These are phyloP conservation scores for Trametes versicolor DNA, from an alignment of 1,284 basidiomycete species.

Conservation along the genomic window DNA sequence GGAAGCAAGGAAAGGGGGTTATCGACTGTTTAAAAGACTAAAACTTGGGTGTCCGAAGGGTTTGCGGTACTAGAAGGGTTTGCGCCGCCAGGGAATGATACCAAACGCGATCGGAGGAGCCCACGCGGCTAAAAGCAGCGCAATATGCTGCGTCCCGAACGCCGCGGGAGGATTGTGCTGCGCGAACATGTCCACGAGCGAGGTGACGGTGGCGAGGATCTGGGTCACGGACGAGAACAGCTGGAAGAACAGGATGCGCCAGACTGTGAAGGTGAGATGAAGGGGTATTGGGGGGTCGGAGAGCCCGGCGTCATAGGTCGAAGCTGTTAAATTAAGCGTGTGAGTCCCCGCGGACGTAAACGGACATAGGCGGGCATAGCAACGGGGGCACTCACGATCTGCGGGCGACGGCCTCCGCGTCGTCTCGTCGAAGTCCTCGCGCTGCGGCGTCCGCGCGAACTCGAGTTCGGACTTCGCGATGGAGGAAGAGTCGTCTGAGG, in stretches of 20 bases:
- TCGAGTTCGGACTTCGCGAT: slow-evolving; percentile 40
- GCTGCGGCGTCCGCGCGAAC: slow-evolving; percentile 34
- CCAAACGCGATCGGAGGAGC: slow-evolving; percentile 49
- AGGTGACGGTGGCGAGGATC: slow-evolving; percentile 59
- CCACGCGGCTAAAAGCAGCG: slow-evolving; percentile 62
- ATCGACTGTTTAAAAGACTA: background rate
- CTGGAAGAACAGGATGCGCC: slow-evolving; percentile 45
- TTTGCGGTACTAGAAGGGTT: slow-evolving; percentile 19
- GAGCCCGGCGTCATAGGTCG: slow-evolving; percentile 31
- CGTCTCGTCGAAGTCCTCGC: slow-evolving; percentile 29
- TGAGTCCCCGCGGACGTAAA: slow-evolving; percentile 21
- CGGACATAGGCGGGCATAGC: slow-evolving; percentile 12
- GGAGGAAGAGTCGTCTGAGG: slow-evolving; percentile 33
- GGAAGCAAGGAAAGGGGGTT: background rate
- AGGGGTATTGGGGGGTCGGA: slow-evolving; percentile 31
- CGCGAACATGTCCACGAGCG: slow-evolving; percentile 56
- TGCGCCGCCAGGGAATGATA: slow-evolving; percentile 31
- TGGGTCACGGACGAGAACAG: slow-evolving; percentile 43
- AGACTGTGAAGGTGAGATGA: slow-evolving; percentile 29
- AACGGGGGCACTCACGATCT: slow-evolving; percentile 30
- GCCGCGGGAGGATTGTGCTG: slow-evolving; percentile 47
- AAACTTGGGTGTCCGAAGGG: slow-evolving; percentile 4
- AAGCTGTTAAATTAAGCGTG: slow-evolving; percentile 22
- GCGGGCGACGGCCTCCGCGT: slow-evolving; percentile 29
- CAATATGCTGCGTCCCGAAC: slow-evolving; percentile 66